These are phyloP conservation scores for Leptographium galeiforme DNA, from an alignment of 2,329 filamentous ascomycete species.

Conservation along the genomic window DNA sequence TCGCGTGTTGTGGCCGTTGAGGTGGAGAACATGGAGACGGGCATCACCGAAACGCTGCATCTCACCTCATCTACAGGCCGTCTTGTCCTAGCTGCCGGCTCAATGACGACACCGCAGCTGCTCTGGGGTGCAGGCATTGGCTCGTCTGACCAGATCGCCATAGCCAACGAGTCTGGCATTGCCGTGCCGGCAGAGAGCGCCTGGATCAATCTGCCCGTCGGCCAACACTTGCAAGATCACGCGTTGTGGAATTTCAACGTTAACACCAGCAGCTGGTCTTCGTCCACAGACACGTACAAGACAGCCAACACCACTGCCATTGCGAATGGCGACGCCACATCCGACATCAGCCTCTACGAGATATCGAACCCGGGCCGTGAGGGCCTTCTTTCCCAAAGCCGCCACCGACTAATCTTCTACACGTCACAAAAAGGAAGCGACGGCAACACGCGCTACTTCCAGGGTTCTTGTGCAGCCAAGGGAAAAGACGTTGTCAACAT, in stretches of 20 bases:
- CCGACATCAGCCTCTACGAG: slow-evolving; percentile 19
- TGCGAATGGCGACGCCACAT: background rate
- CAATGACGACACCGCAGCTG: slow-evolving; percentile 24
- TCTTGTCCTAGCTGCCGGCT: slow-evolving; percentile 47
- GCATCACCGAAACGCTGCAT: background rate
- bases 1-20: slow-evolving; percentile 44
- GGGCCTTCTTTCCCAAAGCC: slow-evolving; percentile 29
- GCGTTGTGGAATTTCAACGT: background rate
- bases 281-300: background rate
- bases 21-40: slow-evolving; percentile 24
- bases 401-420: slow-evolving; percentile 32
- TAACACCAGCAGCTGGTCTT: background rate
- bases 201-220: slow-evolving; percentile 47
- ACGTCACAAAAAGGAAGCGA: slow-evolving; percentile 22
- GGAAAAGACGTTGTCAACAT: slow-evolving; percentile 14
- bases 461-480: slow-evolving; percentile 32
- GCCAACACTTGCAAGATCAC: slow-evolving; percentile 45
- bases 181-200: slow-evolving; percentile 34
- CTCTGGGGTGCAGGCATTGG: slow-evolving; percentile 43
- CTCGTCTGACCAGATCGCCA: slow-evolving; percentile 41
- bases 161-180: slow-evolving; percentile 35
- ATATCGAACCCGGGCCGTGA: slow-evolving; percentile 10
- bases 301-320: slow-evolving; percentile 7
- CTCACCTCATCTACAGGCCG: slow-evolving; percentile 28
- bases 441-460: slow-evolving; percentile 17